Base-by-base conservation (phyloP, 192 early-diverging fungal species). In the Geranomyces variabilis region DNA sequence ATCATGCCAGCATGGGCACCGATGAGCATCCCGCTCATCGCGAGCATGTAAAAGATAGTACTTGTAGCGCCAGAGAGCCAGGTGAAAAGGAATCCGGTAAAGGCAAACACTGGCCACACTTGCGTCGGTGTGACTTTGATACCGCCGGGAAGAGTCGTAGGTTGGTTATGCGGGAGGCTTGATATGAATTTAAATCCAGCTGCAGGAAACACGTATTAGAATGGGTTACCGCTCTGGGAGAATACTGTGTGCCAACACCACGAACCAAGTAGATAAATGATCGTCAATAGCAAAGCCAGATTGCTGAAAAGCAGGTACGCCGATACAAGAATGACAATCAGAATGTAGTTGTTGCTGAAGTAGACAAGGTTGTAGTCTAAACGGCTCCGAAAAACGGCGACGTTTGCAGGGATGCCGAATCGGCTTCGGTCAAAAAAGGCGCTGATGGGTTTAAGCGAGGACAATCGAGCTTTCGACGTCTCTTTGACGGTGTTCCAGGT, bases 291-390 rank as follows among this genome's bases (percentile, higher is more conserved):
- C 4, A 84, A 69, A 73, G 57, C 76, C 21, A 78, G 51, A 63
- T 84, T 78, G 17, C 70, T 82, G n/a, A 84, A 45, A 1, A 84
- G 73, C 13, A 76, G 69, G 49, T 79, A 83, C 12, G 73, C 75
- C 21, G 79, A 65, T 3, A 78, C 63, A 34, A 83, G 61, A 14
- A 79, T 46, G 34, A 67, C 70, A 33, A 83, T 63, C 48, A 83
- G 72, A 51, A 83, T 61, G 69, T 83, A 83, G 67, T 83, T 83
- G 60, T 81, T 81, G 64, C 79, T 75, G 62, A 79, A 83, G 72
- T 81, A 76, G 8, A 53, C 29, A 45, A 79, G 55, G 67, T 83
- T 83, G 75, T 78, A 77, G 28, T 73, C 71, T 22, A 70, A 33
- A 22, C 79, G 73, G 21, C 51, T 43, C 24, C 55, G 57, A 56